These are phyloP conservation scores for Wickerhamomyces chaumierensis DNA, from an alignment of 805 yeast genomes.

Conservation along the genomic window DNA sequence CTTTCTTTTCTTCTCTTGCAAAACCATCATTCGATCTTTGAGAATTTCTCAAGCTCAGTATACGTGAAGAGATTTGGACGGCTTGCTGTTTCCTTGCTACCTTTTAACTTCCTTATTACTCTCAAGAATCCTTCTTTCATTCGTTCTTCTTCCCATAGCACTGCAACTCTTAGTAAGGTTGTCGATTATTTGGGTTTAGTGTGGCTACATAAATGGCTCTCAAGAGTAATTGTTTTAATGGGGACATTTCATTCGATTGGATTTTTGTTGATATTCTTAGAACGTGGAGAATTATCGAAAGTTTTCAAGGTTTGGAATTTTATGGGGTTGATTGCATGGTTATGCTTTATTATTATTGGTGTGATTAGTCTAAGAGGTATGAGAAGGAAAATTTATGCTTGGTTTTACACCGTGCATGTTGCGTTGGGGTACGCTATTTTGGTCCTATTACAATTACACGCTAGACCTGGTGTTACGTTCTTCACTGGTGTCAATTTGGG, in stretches of 20 bases:
- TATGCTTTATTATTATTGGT: conserved; percentile 25
- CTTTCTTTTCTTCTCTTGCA: conserved; percentile 23
- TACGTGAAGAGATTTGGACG: conserved; percentile 49
- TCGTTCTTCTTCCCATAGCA: no score
- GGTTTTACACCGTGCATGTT: conserved; percentile 50
- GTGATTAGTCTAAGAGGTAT: conserved; percentile 36
- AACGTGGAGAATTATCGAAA: conserved; percentile 25
- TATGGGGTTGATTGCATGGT: conserved; percentile 38
- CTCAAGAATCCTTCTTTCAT: conserved; percentile 50
- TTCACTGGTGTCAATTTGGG: conserved; percentile 19
- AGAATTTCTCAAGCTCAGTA: conserved; percentile 14
- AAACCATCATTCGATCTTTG: conserved; percentile 22
- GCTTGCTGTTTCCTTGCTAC: conserved; percentile 43
- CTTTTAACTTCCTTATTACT: conserved; percentile 44
- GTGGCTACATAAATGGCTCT: conserved; percentile 60
- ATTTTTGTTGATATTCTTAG: conserved; percentile 37
- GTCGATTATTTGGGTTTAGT: conserved; percentile 43
- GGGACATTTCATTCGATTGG: conserved; percentile 42
- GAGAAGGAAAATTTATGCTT: conserved; percentile 36
- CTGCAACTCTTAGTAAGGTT: no score
- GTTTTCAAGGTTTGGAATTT: conserved; percentile 30
- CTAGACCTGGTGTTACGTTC: conserved; percentile 54
- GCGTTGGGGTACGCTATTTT: conserved; percentile 35
- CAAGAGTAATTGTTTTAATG: conserved; percentile 39
- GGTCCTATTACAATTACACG: conserved; percentile 41